Evolutionary conservation across 108 stramenopile genomes (phyloP), one percentile per base, ranked within the genome.

Genomic region (Skeletonema costatum): DNA sequence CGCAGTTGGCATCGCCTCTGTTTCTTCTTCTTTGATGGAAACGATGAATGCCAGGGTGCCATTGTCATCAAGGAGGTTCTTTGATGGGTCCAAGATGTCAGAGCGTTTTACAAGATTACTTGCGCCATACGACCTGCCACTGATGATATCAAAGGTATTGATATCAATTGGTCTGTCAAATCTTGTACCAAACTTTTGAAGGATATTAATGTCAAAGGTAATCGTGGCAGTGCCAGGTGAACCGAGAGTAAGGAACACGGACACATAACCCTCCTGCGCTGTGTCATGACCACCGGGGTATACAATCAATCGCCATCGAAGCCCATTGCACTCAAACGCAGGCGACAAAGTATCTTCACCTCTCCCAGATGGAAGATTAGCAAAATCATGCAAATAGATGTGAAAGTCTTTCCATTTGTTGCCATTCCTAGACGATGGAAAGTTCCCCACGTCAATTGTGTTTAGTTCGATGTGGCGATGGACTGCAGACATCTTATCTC

Each of bases 281-380:
- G 4, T 0, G 0, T 4, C 0, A 21, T 61, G 0, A 31, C 60
- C 60, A 12, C n/a, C 63, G 50, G 73, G 73, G 44, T 64, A 73
- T 0, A 73, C 5, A 0, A 39, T 69, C 56, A 83, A 61, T 9
- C 80, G 78, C 76, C 86, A 86, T 46, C 83, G 85, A 70, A 83
- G 77, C 53, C 73, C 73, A 44, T 32, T 32, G 17, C 60, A 61
- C 12, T 14, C 11, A 33, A 73, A 73, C 11, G 0, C 36, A 32
- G 71, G 71, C 25, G 71, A 61, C 1, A 2, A 9, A 46, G 7
- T 14, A 46, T 14, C 2, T 7, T 46, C 0, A 46, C 1, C 44
- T 3, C 0, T 3, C 8, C 0, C 2, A 16, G 44, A 12, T 7
- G 11, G 14, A 7, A 46, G 11, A 14, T 4, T 16, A 46, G 44